Evolutionary conservation across 1,139 yeast species (phyloP), one percentile per base, ranked within the genome.

Genomic region (Suzukiozyma palmioleophila): DNA sequence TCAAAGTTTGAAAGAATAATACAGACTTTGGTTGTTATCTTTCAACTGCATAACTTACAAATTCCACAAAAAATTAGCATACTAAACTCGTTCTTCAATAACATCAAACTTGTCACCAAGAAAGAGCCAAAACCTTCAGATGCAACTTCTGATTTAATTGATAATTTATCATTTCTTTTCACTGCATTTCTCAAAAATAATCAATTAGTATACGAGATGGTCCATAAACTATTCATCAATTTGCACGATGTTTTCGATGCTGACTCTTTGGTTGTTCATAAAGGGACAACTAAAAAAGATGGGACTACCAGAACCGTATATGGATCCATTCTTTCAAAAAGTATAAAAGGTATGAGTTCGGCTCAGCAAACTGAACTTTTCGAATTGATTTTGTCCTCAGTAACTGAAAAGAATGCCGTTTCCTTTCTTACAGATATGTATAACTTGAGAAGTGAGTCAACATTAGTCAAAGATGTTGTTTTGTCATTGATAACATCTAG

Each of bases 241-340:
- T 47, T 66, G 35, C 58, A 56, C 36, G 70, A 66, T 28, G 54
- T 68, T 0, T 66, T 65, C 46, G 64, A 60, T 10, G 54, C 66
- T 1, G 39, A 43, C 8, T 33, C 31, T 10, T 42, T 48, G 31
- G 39, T 52, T 10, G 39, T 35, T 28, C 33, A 43, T n/a, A 39
- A 41, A 8, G 32, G 32, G 14, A 40, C 21, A 10, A 9, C 26
- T 8, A 33, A 29, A 3, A 40, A 37, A 8, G 27, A 16, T 5
- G 42, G 38, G 11, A 34, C 37, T 12, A 32, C 30, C 10, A 28
- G 9, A 28, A n/a, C 26, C 12, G 13, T 33, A 14, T 26, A 33
- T 8, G 15, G 13, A n/a, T 14, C 22, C 21, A n/a, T 33, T 24
- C 30, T 33, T 33, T 25, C 29, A 15, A 26, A 15, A 9, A 26